These are phyloP conservation scores for Teunomyces pallodes DNA, from an alignment of 805 yeast species.

Conservation along the genomic window DNA sequence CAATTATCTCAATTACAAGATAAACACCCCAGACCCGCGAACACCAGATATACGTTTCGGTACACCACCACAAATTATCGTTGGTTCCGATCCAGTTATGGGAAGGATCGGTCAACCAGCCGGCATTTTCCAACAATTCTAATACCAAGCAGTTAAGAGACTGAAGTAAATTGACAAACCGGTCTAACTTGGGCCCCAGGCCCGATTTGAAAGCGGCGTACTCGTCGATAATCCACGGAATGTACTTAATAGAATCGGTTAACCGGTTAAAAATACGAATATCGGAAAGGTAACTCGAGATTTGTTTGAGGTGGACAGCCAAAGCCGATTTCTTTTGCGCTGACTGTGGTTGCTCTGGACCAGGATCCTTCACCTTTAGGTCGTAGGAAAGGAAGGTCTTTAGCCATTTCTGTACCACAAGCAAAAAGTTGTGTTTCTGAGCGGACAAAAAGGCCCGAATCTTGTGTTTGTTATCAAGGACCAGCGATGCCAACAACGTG, in stretches of 20 bases:
- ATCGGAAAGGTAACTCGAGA: conserved; percentile 39
- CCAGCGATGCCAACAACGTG: conserved; percentile 34
- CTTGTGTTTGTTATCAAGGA: conserved; percentile 35
- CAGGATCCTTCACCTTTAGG: conserved; percentile 7
- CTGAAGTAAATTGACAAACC: conserved; percentile 37
- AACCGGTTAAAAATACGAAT: conserved; percentile 42
- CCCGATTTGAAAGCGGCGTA: conserved; percentile 23
- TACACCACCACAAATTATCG: conserved; percentile 41
- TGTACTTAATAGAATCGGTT: conserved; percentile 39
- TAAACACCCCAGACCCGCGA: conserved; percentile 46
- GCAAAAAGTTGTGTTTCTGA: conserved; percentile 24
- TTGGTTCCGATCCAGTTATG: conserved; percentile 44
- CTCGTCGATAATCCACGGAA: conserved; percentile 46
- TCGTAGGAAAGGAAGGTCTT: conserved; percentile 11
- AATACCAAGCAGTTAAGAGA: conserved; percentile 39
- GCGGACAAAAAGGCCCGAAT: conserved; percentile 26
- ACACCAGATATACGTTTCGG: conserved; percentile 44
- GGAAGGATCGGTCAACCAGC: conserved; percentile 45
- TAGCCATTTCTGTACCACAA: conserved; percentile 8
- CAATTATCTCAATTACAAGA: conserved; percentile 37
- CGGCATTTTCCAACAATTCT: conserved; percentile 42
- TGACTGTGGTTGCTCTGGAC: not conserved
- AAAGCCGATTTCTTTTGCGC: conserved; percentile 13
- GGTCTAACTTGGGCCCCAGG: conserved; percentile 27
- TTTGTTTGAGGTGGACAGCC: conserved; percentile 34